A percentile compares a stretch with the other conserved stretches of the same genome.
Evolutionary conservation across 768 basidiomycete species (phyloP).

Genomic region (Rossbeevera mucosa): DNA sequence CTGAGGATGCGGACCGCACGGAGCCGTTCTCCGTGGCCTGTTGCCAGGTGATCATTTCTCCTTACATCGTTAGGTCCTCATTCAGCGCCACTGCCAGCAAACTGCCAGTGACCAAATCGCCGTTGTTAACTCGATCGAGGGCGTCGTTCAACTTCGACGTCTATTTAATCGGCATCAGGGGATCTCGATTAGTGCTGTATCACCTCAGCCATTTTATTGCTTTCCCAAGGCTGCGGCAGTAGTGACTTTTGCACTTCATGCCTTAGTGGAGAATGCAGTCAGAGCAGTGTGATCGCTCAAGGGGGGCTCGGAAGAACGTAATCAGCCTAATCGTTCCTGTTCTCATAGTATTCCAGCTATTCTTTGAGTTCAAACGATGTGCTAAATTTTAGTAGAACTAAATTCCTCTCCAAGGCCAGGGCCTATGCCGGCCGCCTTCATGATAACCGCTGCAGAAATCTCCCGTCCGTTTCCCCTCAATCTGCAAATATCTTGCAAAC

Average conservation of each 20-base stretch:
- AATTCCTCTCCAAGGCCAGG: too few species aligned
- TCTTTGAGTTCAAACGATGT: too few species aligned
- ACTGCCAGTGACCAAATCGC: too few species aligned
- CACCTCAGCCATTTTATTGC: not conserved
- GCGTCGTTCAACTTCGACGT: not conserved
- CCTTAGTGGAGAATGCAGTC: not conserved
- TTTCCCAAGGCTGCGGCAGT: not conserved
- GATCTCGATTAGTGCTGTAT: not conserved
- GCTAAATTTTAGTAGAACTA: too few species aligned
- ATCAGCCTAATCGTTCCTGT: too few species aligned
- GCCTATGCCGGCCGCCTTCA: not conserved
- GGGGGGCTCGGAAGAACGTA: not conserved
- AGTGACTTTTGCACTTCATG: not conserved
- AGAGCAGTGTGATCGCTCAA: not conserved
- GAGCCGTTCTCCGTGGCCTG: too few species aligned
- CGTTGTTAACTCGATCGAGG: not conserved
- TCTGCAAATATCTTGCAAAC: constrained; percentile 2
- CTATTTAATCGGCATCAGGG: not conserved
- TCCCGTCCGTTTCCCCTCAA: constrained; percentile 3
- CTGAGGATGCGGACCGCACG: too few species aligned
- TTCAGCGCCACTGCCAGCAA: not conserved
- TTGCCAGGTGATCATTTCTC: too few species aligned
- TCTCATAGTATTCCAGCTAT: too few species aligned
- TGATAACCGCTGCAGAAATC: not conserved
- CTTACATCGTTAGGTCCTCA: too few species aligned